Conservation (phyloP, 2,329 filamentous ascomycete genomes). For the Ascocoryne sarcoides region DNA sequence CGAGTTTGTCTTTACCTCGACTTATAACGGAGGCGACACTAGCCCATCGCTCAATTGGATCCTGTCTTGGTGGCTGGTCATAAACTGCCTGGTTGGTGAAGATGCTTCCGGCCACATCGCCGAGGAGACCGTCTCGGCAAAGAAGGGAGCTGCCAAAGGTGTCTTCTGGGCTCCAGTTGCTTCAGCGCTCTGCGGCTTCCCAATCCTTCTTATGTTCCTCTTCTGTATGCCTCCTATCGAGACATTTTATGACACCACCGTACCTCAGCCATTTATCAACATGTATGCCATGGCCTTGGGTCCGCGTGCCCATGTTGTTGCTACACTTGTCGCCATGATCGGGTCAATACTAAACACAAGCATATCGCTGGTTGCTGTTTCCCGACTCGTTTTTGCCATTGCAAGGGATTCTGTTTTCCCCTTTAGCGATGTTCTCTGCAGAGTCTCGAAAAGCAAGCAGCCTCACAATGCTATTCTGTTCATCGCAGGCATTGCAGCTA, state of each 20-base stretch:
- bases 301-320: conserved; percentile 46
- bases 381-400: conserved; percentile 52
- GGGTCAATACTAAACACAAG: no score
- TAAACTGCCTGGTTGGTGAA: conserved; percentile 51
- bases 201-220: conserved; percentile 48
- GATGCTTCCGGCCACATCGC: conserved; percentile 53
- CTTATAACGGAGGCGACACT: conserved; percentile 48
- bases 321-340: no score
- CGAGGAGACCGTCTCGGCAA: conserved; percentile 52
- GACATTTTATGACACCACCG: no score
- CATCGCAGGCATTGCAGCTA: conserved; percentile 44
- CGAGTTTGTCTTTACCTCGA: conserved; percentile 50
- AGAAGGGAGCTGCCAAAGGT: conserved; percentile 44
- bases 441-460: conserved; percentile 42
- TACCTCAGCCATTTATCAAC: conserved; percentile 51
- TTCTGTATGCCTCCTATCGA: no score
- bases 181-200: conserved; percentile 46
- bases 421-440: conserved; percentile 48
- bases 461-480: conserved; percentile 52
- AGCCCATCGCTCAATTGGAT: conserved; percentile 55
- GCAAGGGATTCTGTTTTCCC: conserved; percentile 51
- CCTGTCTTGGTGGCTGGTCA: conserved; percentile 51
- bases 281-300: conserved; percentile 49
- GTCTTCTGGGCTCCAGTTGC: conserved; percentile 53
- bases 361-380: conserved; percentile 49